phyloP scores from a whole-genome alignment of 2,329 filamentous ascomycete species.

The Colletotrichum magnum region DNA sequence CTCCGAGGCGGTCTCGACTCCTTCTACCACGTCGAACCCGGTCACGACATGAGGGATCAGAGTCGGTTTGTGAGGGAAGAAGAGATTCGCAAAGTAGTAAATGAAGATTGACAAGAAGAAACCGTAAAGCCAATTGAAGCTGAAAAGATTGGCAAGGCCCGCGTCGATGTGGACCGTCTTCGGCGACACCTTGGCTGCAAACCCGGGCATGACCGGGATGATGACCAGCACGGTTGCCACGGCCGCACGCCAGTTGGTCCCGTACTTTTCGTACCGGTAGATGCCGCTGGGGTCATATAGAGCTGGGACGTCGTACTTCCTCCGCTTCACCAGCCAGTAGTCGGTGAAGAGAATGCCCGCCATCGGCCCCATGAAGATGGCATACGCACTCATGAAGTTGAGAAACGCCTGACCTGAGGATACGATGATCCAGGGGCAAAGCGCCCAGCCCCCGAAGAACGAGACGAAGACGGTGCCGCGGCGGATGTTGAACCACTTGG shows the following conservation, averaged over 20 bases:
- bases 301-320: slow-evolving; percentile 56
- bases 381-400: slow-evolving; percentile 50
- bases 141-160: slow-evolving; percentile 47
- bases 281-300: slow-evolving; percentile 58
- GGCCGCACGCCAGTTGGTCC: slow-evolving; percentile 52
- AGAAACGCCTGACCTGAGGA: slow-evolving; percentile 48
- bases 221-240: slow-evolving; percentile 47
- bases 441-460: slow-evolving; percentile 51
- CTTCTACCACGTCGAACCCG: slow-evolving; percentile 26
- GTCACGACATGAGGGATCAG: slow-evolving; percentile 42
- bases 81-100: slow-evolving; percentile 42
- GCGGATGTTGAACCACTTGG: slow-evolving; percentile 50
- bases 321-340: slow-evolving; percentile 55
- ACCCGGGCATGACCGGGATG: slow-evolving; percentile 44
- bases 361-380: slow-evolving; percentile 57
- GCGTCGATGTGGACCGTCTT: slow-evolving; percentile 43
- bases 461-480: slow-evolving; percentile 49
- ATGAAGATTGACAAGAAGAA: slow-evolving; percentile 42
- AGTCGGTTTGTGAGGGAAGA: slow-evolving; percentile 43
- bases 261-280: slow-evolving; percentile 52
- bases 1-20: not conserved
- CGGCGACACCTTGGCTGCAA: slow-evolving; percentile 44
- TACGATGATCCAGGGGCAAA: slow-evolving; percentile 54
- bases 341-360: slow-evolving; percentile 58
- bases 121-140: slow-evolving; percentile 49